Conservation (phyloP, 169 alveolate genomes). For the Eimeria maxima region DNA sequence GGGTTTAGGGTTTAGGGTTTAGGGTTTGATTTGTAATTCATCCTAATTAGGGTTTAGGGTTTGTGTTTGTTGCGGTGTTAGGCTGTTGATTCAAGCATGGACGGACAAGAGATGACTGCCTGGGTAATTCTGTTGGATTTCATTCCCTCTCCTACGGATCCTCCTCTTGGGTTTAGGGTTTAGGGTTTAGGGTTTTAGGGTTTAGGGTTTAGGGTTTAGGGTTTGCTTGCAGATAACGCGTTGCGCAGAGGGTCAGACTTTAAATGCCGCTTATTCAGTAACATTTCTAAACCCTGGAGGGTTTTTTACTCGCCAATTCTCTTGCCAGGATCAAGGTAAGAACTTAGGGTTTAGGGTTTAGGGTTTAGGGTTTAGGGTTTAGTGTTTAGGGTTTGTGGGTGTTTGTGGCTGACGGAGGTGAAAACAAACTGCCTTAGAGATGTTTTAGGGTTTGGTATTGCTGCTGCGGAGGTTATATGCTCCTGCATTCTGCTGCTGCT, state of each 20-base stretch:
- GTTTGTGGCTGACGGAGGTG: background rate
- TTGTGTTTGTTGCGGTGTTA: background rate
- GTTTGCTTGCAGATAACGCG: slow-evolving; percentile 46
- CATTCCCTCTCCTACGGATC: background rate
- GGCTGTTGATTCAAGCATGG: slow-evolving; percentile 44
- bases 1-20: background rate
- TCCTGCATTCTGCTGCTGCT: background rate
- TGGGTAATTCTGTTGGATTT: background rate
- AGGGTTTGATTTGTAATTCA: background rate
- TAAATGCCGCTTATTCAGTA: slow-evolving; percentile 37
- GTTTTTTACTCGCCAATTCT: slow-evolving; percentile 57
- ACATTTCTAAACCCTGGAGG: slow-evolving; percentile 58
- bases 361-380: slow-evolving; percentile 48
- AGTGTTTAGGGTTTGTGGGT: slow-evolving; percentile 4
- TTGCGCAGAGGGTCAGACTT: background rate
- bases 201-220: slow-evolving; percentile 41
- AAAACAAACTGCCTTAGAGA: background rate
- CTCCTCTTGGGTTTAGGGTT: slow-evolving; percentile 7
- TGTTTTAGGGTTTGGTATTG: background rate
- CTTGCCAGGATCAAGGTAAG: slow-evolving; percentile 71
- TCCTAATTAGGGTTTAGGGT: background rate
- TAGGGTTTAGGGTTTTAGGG: slow-evolving; percentile 12
- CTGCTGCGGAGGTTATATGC: background rate
- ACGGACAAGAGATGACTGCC: slow-evolving; percentile 28
- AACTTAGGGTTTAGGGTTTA: slow-evolving; percentile 38